These are phyloP conservation scores for Aspergillus aculeatinus DNA, from an alignment of 2,329 filamentous ascomycete species.

Conservation along the genomic window DNA sequence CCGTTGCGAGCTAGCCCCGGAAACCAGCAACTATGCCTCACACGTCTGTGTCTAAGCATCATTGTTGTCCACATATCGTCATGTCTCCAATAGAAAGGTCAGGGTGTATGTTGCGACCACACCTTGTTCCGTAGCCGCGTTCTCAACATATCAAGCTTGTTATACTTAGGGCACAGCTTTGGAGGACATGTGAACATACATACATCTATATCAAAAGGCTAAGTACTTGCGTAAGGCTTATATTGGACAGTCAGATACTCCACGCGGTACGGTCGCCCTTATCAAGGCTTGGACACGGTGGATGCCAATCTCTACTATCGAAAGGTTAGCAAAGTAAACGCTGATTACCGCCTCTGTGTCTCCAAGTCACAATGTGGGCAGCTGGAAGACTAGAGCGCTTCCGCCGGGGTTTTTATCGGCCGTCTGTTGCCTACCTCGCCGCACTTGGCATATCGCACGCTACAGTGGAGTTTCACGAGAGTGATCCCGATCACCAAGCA, in stretches of 20 bases:
- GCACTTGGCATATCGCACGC: not conserved
- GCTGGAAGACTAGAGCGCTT: not conserved
- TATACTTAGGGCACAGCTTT: too few relatives aligned
- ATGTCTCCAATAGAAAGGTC: too few relatives aligned
- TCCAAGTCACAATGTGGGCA: conserved; percentile 17
- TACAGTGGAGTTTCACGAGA: conserved; percentile 5
- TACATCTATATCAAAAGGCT: too few relatives aligned
- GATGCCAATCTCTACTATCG: conserved; percentile 12
- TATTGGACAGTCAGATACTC: not conserved
- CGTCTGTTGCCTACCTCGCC: not conserved
- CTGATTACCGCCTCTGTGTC: conserved; percentile 15
- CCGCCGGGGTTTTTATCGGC: conserved; percentile 8
- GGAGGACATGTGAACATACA: too few relatives aligned
- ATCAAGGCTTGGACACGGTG: conserved; percentile 13
- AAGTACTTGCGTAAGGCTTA: too few relatives aligned
- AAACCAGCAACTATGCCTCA: too few relatives aligned
- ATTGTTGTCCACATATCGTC: too few relatives aligned
- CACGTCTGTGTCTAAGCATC: too few relatives aligned
- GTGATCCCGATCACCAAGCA: not conserved
- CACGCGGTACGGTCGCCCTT: conserved; percentile 1
- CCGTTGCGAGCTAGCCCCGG: too few relatives aligned
- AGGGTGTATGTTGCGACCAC: too few relatives aligned
- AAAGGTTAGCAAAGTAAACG: conserved; percentile 11
- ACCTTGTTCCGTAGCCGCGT: too few relatives aligned
- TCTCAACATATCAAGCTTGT: too few relatives aligned